Evolutionary conservation across 805 yeast genomes (phyloP).

Genomic region (Candida sphagnicola): DNA sequence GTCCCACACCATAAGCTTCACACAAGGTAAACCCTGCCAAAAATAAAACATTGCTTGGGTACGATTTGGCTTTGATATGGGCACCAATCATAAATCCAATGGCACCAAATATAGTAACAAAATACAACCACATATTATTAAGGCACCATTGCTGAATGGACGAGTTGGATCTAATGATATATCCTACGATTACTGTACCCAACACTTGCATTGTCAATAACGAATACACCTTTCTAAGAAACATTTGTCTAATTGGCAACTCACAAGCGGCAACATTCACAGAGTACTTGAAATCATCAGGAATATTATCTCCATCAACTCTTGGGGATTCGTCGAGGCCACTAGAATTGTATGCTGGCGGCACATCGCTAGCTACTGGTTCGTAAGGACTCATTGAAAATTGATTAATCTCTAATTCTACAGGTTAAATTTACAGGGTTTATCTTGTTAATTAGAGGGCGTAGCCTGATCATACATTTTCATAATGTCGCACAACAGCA

Average conservation of each 20-base stretch:
- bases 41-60: constrained; percentile 62
- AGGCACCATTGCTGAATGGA: constrained; percentile 52
- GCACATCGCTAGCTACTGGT: constrained; percentile 10
- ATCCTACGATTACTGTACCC: constrained; percentile 57
- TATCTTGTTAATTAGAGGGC: no score
- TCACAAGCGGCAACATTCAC: constrained; percentile 77
- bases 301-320: constrained; percentile 35
- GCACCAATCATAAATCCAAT: constrained; percentile 65
- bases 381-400: constrained; percentile 5
- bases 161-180: constrained; percentile 42
- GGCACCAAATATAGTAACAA: constrained; percentile 54
- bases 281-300: constrained; percentile 81
- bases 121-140: constrained; percentile 54
- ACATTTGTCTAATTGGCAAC: constrained; percentile 67
- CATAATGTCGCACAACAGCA: no score
- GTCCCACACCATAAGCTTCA: constrained; percentile 72
- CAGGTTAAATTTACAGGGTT: no score
- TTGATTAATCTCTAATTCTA: no score
- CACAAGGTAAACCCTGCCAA: constrained; percentile 66
- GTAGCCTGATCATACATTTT: no score
- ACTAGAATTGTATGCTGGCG: constrained; percentile 16
- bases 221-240: constrained; percentile 75
- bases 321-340: constrained; percentile 17
- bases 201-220: constrained; percentile 63
- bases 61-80: constrained; percentile 56